Evolutionary conservation across 2,329 filamentous ascomycete genomes (phyloP).

Genomic region (Aureobasidium mangrovei): DNA sequence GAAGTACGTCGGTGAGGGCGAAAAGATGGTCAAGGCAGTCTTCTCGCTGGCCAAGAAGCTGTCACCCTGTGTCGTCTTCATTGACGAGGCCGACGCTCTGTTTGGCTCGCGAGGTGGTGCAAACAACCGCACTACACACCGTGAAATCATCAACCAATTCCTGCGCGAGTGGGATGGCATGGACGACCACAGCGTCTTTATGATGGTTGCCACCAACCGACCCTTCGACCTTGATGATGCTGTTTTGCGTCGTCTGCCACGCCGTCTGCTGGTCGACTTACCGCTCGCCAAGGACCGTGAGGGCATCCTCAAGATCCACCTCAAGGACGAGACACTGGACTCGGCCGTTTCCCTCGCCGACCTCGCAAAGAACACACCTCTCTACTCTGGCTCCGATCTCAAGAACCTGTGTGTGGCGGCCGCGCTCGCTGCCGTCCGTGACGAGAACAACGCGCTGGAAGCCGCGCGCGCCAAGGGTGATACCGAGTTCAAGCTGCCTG

Average conservation of each 20-base stretch:
- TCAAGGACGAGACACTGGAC: conserved; percentile 58
- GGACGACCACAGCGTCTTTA: conserved; percentile 70
- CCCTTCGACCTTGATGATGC: conserved; percentile 92
- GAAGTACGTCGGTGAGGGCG: conserved; percentile 91
- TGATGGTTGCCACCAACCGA: conserved; percentile 96
- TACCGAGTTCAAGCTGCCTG: conserved; percentile 53
- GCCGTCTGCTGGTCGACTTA: conserved; percentile 64
- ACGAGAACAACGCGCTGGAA: conserved; percentile 49
- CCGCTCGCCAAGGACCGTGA: conserved; percentile 58
- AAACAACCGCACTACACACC: conserved; percentile 60
- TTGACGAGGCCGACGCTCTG: conserved; percentile 92
- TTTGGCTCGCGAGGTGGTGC: conserved; percentile 66
- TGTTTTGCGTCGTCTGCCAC: conserved; percentile 65
- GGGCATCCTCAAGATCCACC: conserved; percentile 62
- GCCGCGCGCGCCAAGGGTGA: conserved; percentile 23
- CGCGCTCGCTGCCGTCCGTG: conserved; percentile 68
- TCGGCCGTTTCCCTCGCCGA: conserved; percentile 50
- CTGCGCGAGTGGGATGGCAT: conserved; percentile 95
- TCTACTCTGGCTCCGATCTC: conserved; percentile 75
- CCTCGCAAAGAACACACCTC: conserved; percentile 58
- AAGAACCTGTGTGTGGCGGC: conserved; percentile 77
- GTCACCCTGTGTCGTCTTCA: conserved; percentile 79
- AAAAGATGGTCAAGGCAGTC: conserved; percentile 90
- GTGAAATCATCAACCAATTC: conserved; percentile 94
- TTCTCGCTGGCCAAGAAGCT: conserved; percentile 88